These are phyloP conservation scores for sunflower (Helianthus annuus) DNA, from an alignment of 129 eudicot genomes.

Conservation along the genomic window HanXRQr2.0-SUNRISE NC_035440.2:58589107-58589606, in stretches of 20 bases:
- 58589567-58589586: not conserved
- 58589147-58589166: not conserved
- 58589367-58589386: not conserved
- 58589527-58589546: conserved; percentile 17
- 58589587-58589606: too few relatives aligned
- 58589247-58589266: not conserved
- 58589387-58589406: not conserved
- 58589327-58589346: not conserved
- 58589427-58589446: not conserved
- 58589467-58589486: not conserved
- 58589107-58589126: not conserved
- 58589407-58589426: conserved; percentile 9
- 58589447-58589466: conserved; percentile 12
- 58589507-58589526: conserved; percentile 22
- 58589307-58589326: not conserved
- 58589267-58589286: conserved; percentile 1
- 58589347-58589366: not conserved
- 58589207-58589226: conserved; percentile 3
- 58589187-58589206: conserved; percentile 2
- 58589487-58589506: conserved; percentile 7
- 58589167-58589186: not conserved
- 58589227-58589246: conserved; percentile 1
- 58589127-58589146: not conserved
- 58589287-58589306: conserved; percentile 10
- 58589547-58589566: conserved; percentile 11